Evolutionary conservation across 2,329 filamentous ascomycete genomes (phyloP), one percentile per base, ranked within the genome.

Genomic region (Lachnellula occidentalis): DNA sequence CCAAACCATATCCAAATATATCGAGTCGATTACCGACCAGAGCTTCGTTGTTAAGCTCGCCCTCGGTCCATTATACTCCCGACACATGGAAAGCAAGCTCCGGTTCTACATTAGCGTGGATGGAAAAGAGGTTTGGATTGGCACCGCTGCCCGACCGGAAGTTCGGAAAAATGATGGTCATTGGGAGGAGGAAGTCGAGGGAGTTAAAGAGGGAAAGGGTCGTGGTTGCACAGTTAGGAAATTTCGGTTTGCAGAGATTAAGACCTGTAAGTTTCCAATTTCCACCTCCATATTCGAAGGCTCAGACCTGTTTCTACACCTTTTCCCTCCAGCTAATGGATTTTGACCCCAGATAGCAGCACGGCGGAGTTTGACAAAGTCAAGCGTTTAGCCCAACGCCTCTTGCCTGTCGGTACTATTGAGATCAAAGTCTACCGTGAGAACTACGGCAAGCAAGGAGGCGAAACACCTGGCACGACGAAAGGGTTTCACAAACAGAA

Each of bases 241-340:
- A 0, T 62, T 65, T 22, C 48, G n/a, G 4, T 61, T 62, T 36
- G 11, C 47, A 6, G 49, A 53, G 48, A 48, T 63, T 34, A 48
- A 59, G n/a, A 57, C 48, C 0, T 54, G 59, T 60, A 37, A 47
- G 57, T 55, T 17, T 14, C n/a, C 2, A 2, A 11, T 31, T 31
- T 4, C 9, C 27, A 3, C 4, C 27, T 31, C 27, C 4, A 31
- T 31, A 31, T 11, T 11, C 9, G 27, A 31, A 31, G 24, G 24
- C 24, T 27, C 24, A 27, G 4, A 7, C 24, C 24, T 27, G 9
- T 6, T 34, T n/a, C 7, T 17, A 8, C 34, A 43, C n/a, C 2
- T 15, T 34, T 36, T 24, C 19, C 2, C 21, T 21, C 2, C 36
- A 41, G 15, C n/a, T 42, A 9, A 37, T 21, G 22, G 49, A 42